Conservation (phyloP, 192 early-diverging fungal species). For the Coemansia sp. region DNA sequence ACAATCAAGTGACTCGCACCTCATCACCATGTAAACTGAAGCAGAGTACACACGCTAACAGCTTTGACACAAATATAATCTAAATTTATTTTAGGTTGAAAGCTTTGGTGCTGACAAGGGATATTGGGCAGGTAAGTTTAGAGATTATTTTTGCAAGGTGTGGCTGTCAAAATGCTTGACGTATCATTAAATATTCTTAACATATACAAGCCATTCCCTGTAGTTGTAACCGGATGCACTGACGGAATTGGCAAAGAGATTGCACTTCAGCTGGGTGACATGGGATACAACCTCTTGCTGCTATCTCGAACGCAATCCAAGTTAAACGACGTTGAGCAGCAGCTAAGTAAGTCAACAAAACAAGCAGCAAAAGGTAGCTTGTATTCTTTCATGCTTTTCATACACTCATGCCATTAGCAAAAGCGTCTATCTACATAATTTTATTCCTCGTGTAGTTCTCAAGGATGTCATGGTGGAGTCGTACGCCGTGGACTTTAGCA, state of each 20-base stretch:
- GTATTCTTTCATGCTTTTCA: background rate
- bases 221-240: conserved; percentile 91
- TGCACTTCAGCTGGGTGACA: conserved; percentile 80
- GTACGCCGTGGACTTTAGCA: conserved; percentile 50
- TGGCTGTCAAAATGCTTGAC: background rate
- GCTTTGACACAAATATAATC: no score
- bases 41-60: background rate
- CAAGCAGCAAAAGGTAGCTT: no score
- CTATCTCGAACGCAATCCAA: conserved; percentile 82
- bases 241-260: conserved; percentile 97
- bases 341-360: conserved; percentile 55
- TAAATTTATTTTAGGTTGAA: conserved; percentile 25
- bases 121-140: conserved; percentile 57
- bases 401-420: background rate
- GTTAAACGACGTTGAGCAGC: conserved; percentile 67
- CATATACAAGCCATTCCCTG: background rate
- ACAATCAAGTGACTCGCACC: background rate
- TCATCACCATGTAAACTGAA: background rate
- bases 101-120: conserved; percentile 54
- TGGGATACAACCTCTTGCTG: conserved; percentile 82
- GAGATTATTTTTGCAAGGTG: background rate
- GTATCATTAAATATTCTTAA: background rate
- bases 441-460: conserved; percentile 17
- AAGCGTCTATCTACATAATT: background rate
- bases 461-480: conserved; percentile 31